Evolutionary conservation across 2,329 filamentous ascomycete genomes (phyloP).

Genomic region (Proliferodiscus dingleyae): DNA sequence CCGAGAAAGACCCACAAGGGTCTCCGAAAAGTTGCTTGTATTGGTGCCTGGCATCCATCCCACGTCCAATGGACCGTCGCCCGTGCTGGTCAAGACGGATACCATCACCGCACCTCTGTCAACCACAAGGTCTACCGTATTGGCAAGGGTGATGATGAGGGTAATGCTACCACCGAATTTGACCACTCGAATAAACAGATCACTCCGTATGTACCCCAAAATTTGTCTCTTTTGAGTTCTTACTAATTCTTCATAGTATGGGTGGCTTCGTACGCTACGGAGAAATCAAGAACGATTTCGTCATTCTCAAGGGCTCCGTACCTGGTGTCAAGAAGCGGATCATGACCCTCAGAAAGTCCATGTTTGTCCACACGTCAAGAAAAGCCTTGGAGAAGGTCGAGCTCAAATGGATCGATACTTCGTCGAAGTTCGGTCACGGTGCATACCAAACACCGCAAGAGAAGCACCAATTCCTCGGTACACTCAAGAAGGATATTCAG

Average conservation of each 20-base stretch:
- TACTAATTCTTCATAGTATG: conserved; percentile 56
- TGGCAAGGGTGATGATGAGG: conserved; percentile 84
- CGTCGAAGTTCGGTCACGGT: conserved; percentile 99
- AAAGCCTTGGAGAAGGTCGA: conserved; percentile 98
- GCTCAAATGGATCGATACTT: conserved; percentile 99
- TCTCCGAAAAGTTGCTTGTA: conserved; percentile 99
- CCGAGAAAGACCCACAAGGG: conserved; percentile 99
- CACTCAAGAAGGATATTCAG: conserved; percentile 95
- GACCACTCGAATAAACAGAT: conserved; percentile 99
- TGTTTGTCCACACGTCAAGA: conserved; percentile 95
- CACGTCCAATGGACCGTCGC: conserved; percentile 99
- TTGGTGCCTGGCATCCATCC: conserved; percentile 99
- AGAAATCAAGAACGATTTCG: conserved; percentile 98
- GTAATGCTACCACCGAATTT: conserved; percentile 89
- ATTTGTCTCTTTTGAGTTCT: neutral
- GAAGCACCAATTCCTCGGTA: conserved; percentile 97
- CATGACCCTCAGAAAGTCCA: conserved; percentile 97
- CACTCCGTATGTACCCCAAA: conserved; percentile 76
- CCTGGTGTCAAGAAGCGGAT: conserved; percentile 99
- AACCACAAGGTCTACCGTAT: conserved; percentile 99
- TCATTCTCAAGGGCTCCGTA: conserved; percentile 95
- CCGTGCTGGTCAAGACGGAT: conserved; percentile 98
- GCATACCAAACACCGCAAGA: conserved; percentile 97
- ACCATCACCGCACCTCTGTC: conserved; percentile 99
- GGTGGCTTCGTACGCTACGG: conserved; percentile 99